Evolutionary conservation across 2,329 filamentous ascomycete species (phyloP), one percentile per base, ranked within the genome.

Genomic region (Colletotrichum caudatum): DNA sequence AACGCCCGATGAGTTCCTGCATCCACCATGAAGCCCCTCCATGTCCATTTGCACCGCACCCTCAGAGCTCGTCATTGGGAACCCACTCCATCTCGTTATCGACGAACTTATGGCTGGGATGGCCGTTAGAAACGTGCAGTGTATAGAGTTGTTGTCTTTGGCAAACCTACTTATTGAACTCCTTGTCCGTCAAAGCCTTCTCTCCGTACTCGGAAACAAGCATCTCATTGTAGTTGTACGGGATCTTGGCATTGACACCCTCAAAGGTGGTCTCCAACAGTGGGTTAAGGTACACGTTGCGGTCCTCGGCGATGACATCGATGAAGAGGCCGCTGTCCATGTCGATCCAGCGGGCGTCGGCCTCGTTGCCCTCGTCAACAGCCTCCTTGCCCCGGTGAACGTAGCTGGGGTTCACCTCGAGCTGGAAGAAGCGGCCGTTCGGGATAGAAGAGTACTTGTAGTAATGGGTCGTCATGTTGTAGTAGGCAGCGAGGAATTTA

Each of bases 201-300:
- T 83, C 77, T 5, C 86, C 81, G 74, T 92, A 92, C 76, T 92
- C 89, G 12, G 87, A 83, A 26, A 82, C 81, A 1, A 92, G 80
- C 60, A 92, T 84, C 58, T 89, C 86, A 71, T 86, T 84, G 76
- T 90, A 92, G 9, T 83, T 81, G 75, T 86, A 90, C 0, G 92
- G 92, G 33, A 94, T 90, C 80, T 90, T 90, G 57, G 87, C 91
- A 0, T 86, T 82, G 0, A 90, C 86, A 0, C 90, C 91, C 76
- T 94, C 92, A 68, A 93, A 94, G 1, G 84, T 86, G 1, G 90
- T 92, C 71, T 90, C 86, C n/a, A 90, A 84, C 76, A 94, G 82
- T 0, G 92, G 92, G 76, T 90, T 93, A 14, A 94, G 82, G 66
- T 92, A 86, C 0, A 84, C 86, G 67, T 88, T 85, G 83, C 87